Evolutionary conservation across 75 land plant species (phyloP).

Genomic region (Cunninghamia lanceolata): DNA sequence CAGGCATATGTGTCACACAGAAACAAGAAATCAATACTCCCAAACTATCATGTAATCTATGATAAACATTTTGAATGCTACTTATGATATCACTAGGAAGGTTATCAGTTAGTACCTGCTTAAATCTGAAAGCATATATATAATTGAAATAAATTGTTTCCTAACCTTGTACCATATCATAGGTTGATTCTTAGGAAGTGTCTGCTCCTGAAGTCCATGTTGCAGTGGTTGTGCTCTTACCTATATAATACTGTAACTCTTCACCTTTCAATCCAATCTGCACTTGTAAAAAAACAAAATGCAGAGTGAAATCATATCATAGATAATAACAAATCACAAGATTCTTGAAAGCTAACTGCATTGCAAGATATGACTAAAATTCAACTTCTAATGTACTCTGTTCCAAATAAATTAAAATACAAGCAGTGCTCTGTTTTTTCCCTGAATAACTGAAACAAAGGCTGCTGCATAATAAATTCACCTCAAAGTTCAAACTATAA

Average conservation of each 20-base stretch:
- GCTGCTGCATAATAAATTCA: background rate
- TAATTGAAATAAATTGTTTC: background rate
- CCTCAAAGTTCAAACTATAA: background rate
- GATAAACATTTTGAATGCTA: background rate
- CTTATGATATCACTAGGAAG: background rate
- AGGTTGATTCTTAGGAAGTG: constrained; percentile 32
- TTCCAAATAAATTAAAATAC: background rate
- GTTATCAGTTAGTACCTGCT: background rate
- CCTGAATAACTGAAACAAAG: background rate
- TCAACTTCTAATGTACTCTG: background rate
- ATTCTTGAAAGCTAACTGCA: background rate
- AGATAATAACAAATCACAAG: background rate
- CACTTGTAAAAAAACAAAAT: constrained; percentile 3
- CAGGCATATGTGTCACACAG: background rate
- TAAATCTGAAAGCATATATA: background rate
- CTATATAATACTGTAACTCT: constrained; percentile 19
- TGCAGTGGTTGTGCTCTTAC: constrained; percentile 8
- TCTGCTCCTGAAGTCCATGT: constrained; percentile 26
- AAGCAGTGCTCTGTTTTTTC: background rate
- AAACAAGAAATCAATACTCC: background rate
- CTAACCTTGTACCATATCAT: constrained; percentile 72
- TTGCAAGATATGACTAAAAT: background rate
- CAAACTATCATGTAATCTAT: background rate
- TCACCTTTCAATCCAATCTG: constrained; percentile 70
- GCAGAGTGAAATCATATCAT: background rate